Percentiles rank a stretch among this genome's conserved stretches.
phyloP scores from a whole-genome alignment of 345 rosid genomes.

The Eucalyptus sp. region DNA sequence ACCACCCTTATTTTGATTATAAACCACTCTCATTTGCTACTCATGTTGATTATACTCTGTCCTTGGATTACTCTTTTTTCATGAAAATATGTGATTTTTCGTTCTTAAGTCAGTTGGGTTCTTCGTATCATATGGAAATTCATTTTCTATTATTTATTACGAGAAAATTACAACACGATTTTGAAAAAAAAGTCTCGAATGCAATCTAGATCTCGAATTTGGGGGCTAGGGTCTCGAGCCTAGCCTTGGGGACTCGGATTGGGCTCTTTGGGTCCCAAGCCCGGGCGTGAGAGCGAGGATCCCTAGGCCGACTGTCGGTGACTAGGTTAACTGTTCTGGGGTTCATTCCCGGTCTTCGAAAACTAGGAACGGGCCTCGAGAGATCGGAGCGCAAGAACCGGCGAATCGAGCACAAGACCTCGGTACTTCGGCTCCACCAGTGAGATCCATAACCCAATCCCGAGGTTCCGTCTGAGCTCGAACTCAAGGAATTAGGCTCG shows the following conservation, averaged over 20 bases:
- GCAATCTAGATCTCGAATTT: neutral
- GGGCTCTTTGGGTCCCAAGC: neutral
- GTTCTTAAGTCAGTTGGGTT: rapidly evolving
- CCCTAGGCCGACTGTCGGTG: neutral
- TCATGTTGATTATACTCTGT: neutral
- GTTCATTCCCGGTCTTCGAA: neutral
- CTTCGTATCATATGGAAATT: neutral
- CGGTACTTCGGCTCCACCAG: neutral
- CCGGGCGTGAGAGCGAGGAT: rapidly evolving
- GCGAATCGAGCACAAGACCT: neutral
- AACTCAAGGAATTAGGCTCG: neutral
- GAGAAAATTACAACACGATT: neutral
- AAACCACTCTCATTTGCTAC: neutral
- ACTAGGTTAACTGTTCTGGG: neutral
- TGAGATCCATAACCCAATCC: neutral
- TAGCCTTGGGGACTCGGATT: no score
- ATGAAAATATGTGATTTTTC: neutral
- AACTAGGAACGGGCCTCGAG: neutral
- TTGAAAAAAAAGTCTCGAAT: neutral
- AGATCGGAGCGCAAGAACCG: rapidly evolving
- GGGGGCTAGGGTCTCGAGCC: neutral
- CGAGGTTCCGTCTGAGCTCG: rapidly evolving
- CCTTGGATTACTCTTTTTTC: neutral
- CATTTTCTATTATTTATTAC: neutral
- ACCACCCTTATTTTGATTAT: neutral